Base-by-base conservation (phyloP, 2,329 filamentous ascomycete species). In the Aspergillus vadensis region DNA sequence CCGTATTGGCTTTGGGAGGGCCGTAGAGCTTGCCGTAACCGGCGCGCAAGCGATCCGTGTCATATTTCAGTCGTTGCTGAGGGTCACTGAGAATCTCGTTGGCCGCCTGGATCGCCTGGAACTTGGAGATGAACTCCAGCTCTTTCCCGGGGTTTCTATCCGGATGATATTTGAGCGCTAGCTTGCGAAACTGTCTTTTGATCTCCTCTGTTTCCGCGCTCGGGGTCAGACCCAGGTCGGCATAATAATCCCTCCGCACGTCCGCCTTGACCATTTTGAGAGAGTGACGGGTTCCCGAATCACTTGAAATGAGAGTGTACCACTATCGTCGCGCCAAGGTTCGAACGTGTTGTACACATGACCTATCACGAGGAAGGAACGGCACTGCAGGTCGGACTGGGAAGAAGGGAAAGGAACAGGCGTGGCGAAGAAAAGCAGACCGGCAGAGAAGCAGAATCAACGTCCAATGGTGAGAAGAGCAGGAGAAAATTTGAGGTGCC, bases 141-240 rank as follows among this genome's bases (percentile, higher is more conserved):
- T 96, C 92, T 70, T 86, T 86, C 55, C 92, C 92, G 10, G 89
- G 91, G 71, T 97, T 96, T 61, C 92, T 89, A 74, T 97, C 92
- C 7, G 92, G 92, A 71, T 97, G 92, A 70, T 90, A 96, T 75
- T 91, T 90, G 50, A 96, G 81, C 51, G 92, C 92, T 92, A 96
- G 85, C 76, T 92, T 92, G 67, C 90, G 86, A 76, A 92, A 97
- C 70, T 93, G 89, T 76, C 89, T 95, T 80, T 91, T 94, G 73
- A 96, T 88, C 43, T 95, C 91, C 30, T 88, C 85, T 47, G 86
- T 78, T 66, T 89, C 86, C 56, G 91, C 91, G 68, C 83, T 85
- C 10, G 85, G 80, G 2, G 86, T 76, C 58, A 97, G 79, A 65
- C 91, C 91, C 58, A 97, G 82, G 78, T 96, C 92, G 63, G 87